Conservation (phyloP, 2,329 filamentous ascomycete genomes). For the Leptographium flavum region DNA sequence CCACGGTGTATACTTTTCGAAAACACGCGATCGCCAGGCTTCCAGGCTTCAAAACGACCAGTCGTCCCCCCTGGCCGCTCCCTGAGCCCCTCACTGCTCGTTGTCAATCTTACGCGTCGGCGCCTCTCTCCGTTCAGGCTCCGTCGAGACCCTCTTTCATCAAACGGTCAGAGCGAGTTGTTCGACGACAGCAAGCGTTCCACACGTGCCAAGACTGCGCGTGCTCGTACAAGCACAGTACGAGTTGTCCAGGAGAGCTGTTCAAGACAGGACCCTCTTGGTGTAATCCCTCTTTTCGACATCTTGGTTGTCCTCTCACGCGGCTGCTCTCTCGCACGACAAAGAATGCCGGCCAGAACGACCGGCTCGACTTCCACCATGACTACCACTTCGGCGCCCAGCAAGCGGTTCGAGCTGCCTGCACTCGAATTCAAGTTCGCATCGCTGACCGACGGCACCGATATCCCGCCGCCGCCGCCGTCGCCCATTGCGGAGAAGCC, state of each 20-base stretch:
- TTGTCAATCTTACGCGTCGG: conserved; percentile 2
- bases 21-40: no score
- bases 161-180: neutral
- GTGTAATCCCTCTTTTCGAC: neutral
- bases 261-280: no score
- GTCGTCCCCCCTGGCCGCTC: conserved; percentile 1
- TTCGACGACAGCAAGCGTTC: neutral
- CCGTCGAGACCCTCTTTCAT: neutral
- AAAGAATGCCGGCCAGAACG: conserved; percentile 14
- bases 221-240: neutral
- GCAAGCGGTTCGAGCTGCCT: conserved; percentile 38
- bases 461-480: conserved; percentile 43
- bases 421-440: conserved; percentile 43
- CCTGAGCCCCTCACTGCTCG: neutral
- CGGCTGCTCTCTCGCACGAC: neutral
- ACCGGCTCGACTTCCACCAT: conserved; percentile 10
- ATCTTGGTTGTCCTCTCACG: neutral
- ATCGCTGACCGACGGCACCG: conserved; percentile 44
- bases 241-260: neutral
- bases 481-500: conserved; percentile 37
- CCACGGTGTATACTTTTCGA: neutral
- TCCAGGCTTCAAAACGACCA: no score
- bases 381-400: neutral
- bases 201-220: neutral
- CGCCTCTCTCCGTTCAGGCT: no score